These are phyloP conservation scores for Brassica juncea DNA, from an alignment of 345 rosid genomes.

Conservation along the genomic window DNA sequence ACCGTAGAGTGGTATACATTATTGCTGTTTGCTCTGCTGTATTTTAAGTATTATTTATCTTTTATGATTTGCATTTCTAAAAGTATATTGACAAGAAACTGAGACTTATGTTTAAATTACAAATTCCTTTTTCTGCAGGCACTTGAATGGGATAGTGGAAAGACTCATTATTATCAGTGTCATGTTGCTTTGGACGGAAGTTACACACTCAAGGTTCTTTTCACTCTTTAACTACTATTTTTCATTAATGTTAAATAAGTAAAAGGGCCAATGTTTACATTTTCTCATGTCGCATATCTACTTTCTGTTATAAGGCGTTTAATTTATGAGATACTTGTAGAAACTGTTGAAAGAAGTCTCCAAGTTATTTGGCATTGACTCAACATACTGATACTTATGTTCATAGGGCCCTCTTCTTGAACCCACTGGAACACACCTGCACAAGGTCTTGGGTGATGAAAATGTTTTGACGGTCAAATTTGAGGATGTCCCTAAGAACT, in stretches of 20 bases:
- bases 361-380: not conserved
- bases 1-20: not conserved
- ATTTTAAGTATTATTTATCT: not conserved
- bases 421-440: conserved; percentile 53
- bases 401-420: conserved; percentile 64
- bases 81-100: not conserved
- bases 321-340: not conserved
- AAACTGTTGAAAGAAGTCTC: not conserved
- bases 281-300: not conserved
- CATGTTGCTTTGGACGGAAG: conserved; percentile 31
- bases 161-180: not conserved
- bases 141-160: not conserved
- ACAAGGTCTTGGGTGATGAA: conserved; percentile 74
- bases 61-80: not conserved
- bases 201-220: conserved; percentile 48
- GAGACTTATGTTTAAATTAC: not conserved
- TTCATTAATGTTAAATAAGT: not conserved
- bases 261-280: not conserved
- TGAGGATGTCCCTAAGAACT: conserved; percentile 31
- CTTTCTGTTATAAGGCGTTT: too few relatives aligned
- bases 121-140: not conserved
- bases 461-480: conserved; percentile 72
- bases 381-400: not conserved
- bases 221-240: conserved; percentile 3
- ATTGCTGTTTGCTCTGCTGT: not conserved